Percentiles rank a stretch among this genome's conserved stretches.
Evolutionary conservation across 2,329 filamentous ascomycete species (phyloP).

Genomic region (Sclerotinia sclerotiorum): DNA sequence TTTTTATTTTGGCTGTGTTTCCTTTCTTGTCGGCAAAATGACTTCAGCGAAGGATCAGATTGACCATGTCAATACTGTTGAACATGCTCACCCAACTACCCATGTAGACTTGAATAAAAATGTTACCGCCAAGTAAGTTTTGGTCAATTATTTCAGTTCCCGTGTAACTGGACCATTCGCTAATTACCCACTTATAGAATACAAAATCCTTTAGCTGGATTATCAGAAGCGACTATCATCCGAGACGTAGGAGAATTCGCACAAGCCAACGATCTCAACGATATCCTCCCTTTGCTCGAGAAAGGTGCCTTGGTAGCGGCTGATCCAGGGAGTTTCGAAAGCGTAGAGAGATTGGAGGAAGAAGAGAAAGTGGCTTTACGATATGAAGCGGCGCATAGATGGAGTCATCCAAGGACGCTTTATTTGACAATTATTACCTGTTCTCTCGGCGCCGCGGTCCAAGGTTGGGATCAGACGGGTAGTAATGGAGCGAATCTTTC

Average conservation of each 20-base stretch:
- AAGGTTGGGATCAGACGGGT: constrained; percentile 41
- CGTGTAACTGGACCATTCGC: neutral
- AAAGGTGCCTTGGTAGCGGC: constrained; percentile 75
- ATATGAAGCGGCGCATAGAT: constrained; percentile 66
- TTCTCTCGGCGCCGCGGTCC: constrained; percentile 66
- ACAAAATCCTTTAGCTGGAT: constrained; percentile 55
- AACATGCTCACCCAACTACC: constrained; percentile 20
- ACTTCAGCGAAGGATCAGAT: constrained; percentile 10
- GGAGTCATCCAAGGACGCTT: constrained; percentile 61
- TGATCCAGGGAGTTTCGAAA: constrained; percentile 62
- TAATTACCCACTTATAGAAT: constrained; percentile 5
- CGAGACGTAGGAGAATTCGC: constrained; percentile 62
- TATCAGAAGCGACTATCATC: constrained; percentile 52
- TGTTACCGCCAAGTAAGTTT: constrained; percentile 22
- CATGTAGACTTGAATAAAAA: constrained; percentile 25
- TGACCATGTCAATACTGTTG: constrained; percentile 3
- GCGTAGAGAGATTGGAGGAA: constrained; percentile 57
- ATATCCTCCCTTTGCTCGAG: constrained; percentile 58
- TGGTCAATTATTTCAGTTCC: neutral
- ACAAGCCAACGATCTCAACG: constrained; percentile 55
- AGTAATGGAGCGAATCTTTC: constrained; percentile 49
- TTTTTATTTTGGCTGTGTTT: neutral
- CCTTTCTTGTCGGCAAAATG: constrained; percentile 10
- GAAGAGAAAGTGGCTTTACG: constrained; percentile 59
- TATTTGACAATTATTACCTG: constrained; percentile 67